Conservation (phyloP, 805 yeast genomes). For the Candida parachauliodes region DNA sequence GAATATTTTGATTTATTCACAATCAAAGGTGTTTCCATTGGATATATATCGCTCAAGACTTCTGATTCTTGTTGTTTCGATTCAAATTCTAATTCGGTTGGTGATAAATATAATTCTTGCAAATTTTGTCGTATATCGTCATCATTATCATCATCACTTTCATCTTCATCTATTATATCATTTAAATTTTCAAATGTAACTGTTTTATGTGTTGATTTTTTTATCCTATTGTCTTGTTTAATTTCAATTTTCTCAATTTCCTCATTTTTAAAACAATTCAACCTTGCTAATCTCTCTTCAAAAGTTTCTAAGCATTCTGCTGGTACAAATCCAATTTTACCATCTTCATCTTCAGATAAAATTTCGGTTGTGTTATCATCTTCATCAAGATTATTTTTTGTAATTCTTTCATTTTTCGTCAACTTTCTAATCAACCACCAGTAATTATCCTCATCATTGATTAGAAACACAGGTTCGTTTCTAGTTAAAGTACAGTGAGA, state of each 20-base stretch:
- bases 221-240: neutral
- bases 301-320: constrained; percentile 93
- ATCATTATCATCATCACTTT: neutral
- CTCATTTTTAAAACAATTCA: constrained; percentile 90
- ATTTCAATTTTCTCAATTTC: constrained; percentile 42
- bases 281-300: constrained; percentile 83
- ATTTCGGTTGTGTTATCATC: constrained; percentile 16
- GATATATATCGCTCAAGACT: constrained; percentile 38
- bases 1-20: constrained; percentile 24
- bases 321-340: constrained; percentile 89
- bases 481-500: constrained; percentile 78
- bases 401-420: constrained; percentile 35
- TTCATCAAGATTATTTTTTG: no score
- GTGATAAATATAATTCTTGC: constrained; percentile 7
- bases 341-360: constrained; percentile 43
- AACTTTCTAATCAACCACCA: constrained; percentile 86
- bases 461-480: constrained; percentile 76
- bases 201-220: constrained; percentile 20
- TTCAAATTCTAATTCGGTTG: constrained; percentile 10
- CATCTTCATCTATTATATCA: constrained; percentile 18
- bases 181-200: constrained; percentile 39
- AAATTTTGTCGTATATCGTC: constrained; percentile 7
- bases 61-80: constrained; percentile 34
- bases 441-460: constrained; percentile 88
- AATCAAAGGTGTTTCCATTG: constrained; percentile 32